Evolutionary conservation across 2,329 filamentous ascomycete genomes (phyloP).

Genomic region (Hypoxylon sp.): DNA sequence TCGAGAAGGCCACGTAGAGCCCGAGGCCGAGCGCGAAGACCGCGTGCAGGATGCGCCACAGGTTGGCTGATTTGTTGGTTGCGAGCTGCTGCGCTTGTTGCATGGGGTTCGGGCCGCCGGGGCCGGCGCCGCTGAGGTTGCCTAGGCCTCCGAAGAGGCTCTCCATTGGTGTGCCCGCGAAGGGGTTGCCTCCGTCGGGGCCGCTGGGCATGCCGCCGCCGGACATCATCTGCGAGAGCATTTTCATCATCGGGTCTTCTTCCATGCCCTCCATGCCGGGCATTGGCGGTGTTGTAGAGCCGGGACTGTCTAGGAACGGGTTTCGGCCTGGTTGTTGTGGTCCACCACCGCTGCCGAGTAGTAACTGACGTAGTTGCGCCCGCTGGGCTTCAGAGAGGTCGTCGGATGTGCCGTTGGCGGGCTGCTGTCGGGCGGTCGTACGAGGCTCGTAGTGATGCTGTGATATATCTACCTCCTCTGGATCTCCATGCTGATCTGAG

Average conservation of each 20-base stretch:
- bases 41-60: constrained; percentile 83
- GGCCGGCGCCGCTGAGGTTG: constrained; percentile 50
- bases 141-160: constrained; percentile 56
- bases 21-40: constrained; percentile 79
- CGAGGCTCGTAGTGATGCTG: constrained; percentile 76
- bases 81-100: constrained; percentile 38
- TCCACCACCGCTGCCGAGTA: constrained; percentile 62
- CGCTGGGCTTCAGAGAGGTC: constrained; percentile 70
- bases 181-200: constrained; percentile 56
- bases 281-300: constrained; percentile 37
- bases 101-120: constrained; percentile 15
- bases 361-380: constrained; percentile 74
- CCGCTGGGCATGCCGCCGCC: constrained; percentile 56
- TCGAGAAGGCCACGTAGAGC: constrained; percentile 77
- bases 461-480: constrained; percentile 85
- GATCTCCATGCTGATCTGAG: constrained; percentile 68
- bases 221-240: constrained; percentile 81
- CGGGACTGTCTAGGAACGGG: constrained; percentile 43
- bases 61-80: constrained; percentile 59
- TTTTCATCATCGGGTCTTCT: constrained; percentile 79
- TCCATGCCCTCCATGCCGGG: constrained; percentile 54
- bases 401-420: constrained; percentile 53
- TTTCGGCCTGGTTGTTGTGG: constrained; percentile 41
- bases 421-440: constrained; percentile 59
- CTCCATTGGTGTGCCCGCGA: constrained; percentile 53